Conservation (phyloP, 2,329 filamentous ascomycete species). For the Pseudocercospora musae region DNA sequence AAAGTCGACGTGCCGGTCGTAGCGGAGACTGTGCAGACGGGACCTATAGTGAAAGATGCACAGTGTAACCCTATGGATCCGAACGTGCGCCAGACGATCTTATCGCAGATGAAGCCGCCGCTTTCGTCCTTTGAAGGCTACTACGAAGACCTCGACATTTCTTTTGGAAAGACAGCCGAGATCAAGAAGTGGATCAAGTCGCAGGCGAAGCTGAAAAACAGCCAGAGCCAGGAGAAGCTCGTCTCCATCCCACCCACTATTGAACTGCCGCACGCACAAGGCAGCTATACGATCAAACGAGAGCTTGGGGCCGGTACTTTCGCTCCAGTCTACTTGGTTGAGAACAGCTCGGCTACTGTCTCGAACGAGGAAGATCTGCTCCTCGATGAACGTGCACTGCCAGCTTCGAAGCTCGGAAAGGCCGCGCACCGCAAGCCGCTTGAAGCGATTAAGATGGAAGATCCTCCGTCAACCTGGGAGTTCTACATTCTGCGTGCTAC, state of each 20-base stretch:
- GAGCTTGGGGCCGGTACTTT: slow-evolving; percentile 93
- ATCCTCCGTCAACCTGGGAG: slow-evolving; percentile 85
- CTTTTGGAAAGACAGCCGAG: slow-evolving; percentile 65
- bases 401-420: slow-evolving; percentile 56
- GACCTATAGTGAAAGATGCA: slow-evolving; percentile 72
- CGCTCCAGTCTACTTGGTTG: slow-evolving; percentile 89
- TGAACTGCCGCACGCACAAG: slow-evolving; percentile 61
- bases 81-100: slow-evolving; percentile 68
- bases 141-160: slow-evolving; percentile 64
- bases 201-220: slow-evolving; percentile 53
- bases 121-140: slow-evolving; percentile 75
- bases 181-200: slow-evolving; percentile 79
- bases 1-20: slow-evolving; percentile 21
- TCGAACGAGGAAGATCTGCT: slow-evolving; percentile 35
- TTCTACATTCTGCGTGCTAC: slow-evolving; percentile 91
- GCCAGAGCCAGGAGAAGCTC: slow-evolving; percentile 41
- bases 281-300: slow-evolving; percentile 72
- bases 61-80: slow-evolving; percentile 90
- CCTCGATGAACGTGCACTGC: slow-evolving; percentile 42
- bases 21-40: slow-evolving; percentile 53
- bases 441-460: slow-evolving; percentile 93
- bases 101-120: slow-evolving; percentile 69
- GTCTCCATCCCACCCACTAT: slow-evolving; percentile 61
- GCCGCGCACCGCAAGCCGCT: slow-evolving; percentile 58
- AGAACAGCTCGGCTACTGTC: slow-evolving; percentile 49